Percentiles rank a stretch among this genome's conserved stretches.
phyloP scores from a whole-genome alignment of 805 yeast genomes.

The Barnettozyma siamensis region DNA sequence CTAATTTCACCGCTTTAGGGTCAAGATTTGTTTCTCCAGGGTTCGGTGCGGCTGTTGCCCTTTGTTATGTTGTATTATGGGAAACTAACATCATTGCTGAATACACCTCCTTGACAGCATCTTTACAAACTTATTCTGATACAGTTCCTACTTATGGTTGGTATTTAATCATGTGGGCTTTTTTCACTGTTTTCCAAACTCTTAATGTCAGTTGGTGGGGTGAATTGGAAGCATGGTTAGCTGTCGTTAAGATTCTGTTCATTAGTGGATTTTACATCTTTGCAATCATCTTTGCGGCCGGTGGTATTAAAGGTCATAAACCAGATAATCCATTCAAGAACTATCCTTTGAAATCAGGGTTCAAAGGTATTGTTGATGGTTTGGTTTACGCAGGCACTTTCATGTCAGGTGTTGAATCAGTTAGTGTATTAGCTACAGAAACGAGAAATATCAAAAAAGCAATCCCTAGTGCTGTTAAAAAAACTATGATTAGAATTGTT shows the following conservation, averaged over 20 bases:
- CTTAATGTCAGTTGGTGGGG: slow-evolving; percentile 51
- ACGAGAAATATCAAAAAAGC: slow-evolving; percentile 62
- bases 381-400: slow-evolving; percentile 69
- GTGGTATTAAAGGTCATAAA: slow-evolving; percentile 31
- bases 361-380: slow-evolving; percentile 53
- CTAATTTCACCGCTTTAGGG: slow-evolving; percentile 48
- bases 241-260: slow-evolving; percentile 42
- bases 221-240: slow-evolving; percentile 50
- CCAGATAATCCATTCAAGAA: slow-evolving; percentile 31
- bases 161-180: slow-evolving; percentile 46
- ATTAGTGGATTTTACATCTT: slow-evolving; percentile 45
- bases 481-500: slow-evolving; percentile 58
- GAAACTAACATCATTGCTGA: slow-evolving; percentile 49
- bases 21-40: slow-evolving; percentile 47
- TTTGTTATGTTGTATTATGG: slow-evolving; percentile 52
- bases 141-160: slow-evolving; percentile 51
- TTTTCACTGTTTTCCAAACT: slow-evolving; percentile 44
- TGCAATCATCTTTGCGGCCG: slow-evolving; percentile 40
- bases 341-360: slow-evolving; percentile 37
- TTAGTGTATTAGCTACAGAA: slow-evolving; percentile 74
- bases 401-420: slow-evolving; percentile 72
- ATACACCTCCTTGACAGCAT: slow-evolving; percentile 47
- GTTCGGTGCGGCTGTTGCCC: slow-evolving; percentile 51
- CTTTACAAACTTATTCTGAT: slow-evolving; percentile 45
- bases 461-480: slow-evolving; percentile 64